phyloP scores from a whole-genome alignment of 805 yeast genomes.

The Kuraishia capsulata region DNA sequence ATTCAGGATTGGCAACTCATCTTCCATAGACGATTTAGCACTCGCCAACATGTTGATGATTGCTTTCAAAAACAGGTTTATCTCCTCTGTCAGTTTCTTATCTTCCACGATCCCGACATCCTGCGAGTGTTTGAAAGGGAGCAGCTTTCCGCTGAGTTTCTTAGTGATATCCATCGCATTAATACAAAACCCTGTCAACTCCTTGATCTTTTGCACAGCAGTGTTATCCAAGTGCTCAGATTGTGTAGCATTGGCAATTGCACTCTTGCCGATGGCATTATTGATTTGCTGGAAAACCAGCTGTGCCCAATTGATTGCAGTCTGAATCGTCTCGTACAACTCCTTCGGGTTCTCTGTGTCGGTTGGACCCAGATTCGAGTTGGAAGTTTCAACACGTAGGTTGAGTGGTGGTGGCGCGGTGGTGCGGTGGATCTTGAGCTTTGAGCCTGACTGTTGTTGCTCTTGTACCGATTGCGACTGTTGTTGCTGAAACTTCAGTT shows the following conservation, averaged over 20 bases:
- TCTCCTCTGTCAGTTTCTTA: slow-evolving; percentile 74
- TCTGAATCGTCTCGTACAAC: slow-evolving; percentile 51
- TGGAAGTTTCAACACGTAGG: slow-evolving; percentile 6
- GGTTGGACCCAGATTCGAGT: not conserved
- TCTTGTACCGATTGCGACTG: too few species aligned
- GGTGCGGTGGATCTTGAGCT: not conserved
- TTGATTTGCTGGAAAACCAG: slow-evolving; percentile 72
- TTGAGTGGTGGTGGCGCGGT: slow-evolving; percentile 6
- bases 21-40: slow-evolving; percentile 65
- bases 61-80: slow-evolving; percentile 72
- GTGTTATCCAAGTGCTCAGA: slow-evolving; percentile 16
- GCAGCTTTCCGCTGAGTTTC: slow-evolving; percentile 46
- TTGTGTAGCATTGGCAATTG: slow-evolving; percentile 40
- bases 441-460: not conserved
- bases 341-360: not conserved
- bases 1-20: slow-evolving; percentile 69
- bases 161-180: slow-evolving; percentile 78
- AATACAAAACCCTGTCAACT: slow-evolving; percentile 68
- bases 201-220: slow-evolving; percentile 60
- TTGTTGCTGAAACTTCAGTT: slow-evolving; percentile 3
- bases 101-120: slow-evolving; percentile 43
- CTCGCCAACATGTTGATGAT: slow-evolving; percentile 77
- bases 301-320: slow-evolving; percentile 61
- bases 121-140: slow-evolving; percentile 28
- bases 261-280: slow-evolving; percentile 56